Base-by-base conservation (phyloP, 2,329 filamentous ascomycete genomes). In the Fusarium hainanense region DNA sequence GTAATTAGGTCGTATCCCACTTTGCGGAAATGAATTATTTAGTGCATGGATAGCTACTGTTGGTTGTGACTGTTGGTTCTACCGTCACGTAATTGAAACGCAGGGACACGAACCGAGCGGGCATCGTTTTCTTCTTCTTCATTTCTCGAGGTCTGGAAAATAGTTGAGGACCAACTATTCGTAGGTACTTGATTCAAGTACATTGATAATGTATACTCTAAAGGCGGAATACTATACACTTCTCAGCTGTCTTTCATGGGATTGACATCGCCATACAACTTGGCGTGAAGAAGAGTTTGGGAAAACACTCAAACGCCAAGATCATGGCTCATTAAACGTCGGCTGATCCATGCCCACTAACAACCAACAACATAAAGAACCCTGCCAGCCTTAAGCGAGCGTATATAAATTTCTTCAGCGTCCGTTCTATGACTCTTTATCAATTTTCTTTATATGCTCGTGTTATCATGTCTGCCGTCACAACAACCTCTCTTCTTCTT, bases 61-160 rank as follows among this genome's bases (percentile, higher is more conserved):
- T 34, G 32, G 32, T 37, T 11, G 16, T 37, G 32, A 18, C 32
- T n/a, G 34, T 37, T 37, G 34, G 34, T 37, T 37, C 34, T 37
- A 18, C 34, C 18, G 5, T 37, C 34, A n/a, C 34, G 34, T 37
- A 37, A 37, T 37, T 37, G 5, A n/a, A 37, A 18, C 34, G 10
- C 34, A 11, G 2, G 16, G 16, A 10, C 34, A 37, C 34, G 9
- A n/a, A 11, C 34, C 34, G 16, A 37, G 34, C 16, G 9, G 32
- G 8, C 32, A 34, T 34, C 2, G 7, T 27, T 27, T 28, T 28
- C 12, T 28, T 28, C 28, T 28, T 12, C 11, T 28, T 13, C 9
- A n/a, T 37, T 11, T 37, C 5, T 18, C 9, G 1, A 6, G 3
- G 9, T 11, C 9, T 10, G 11, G 5, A 37, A 5, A 2, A 6